Conservation (phyloP, 2,329 filamentous ascomycete species). For the Chlorencoelia australis region DNA sequence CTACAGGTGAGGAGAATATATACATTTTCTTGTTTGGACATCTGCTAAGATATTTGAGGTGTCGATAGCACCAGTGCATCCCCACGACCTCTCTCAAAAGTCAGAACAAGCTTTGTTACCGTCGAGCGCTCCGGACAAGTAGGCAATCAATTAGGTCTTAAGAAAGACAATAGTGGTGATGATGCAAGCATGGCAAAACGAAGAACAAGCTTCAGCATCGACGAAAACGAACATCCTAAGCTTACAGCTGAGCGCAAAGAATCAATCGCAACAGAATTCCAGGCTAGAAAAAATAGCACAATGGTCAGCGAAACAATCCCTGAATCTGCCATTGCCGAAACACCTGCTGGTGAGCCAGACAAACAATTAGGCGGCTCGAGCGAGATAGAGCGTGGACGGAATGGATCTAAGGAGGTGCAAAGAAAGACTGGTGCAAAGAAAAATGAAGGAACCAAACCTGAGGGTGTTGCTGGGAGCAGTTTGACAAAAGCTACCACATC, state of each 20-base stretch:
- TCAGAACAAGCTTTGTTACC: conserved; percentile 65
- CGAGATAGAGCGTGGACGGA: conserved; percentile 7
- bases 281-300: conserved; percentile 19
- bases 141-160: conserved; percentile 33
- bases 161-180: conserved; percentile 27
- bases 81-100: conserved; percentile 60
- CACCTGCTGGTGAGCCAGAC: conserved; percentile 13
- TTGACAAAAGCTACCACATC: neutral
- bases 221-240: conserved; percentile 19
- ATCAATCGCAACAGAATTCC: conserved; percentile 17
- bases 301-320: conserved; percentile 21
- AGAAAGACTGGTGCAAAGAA: conserved; percentile 8
- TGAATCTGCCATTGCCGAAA: conserved; percentile 21
- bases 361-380: conserved; percentile 13
- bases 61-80: conserved; percentile 32
- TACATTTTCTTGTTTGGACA: conserved; percentile 11
- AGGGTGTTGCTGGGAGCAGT: neutral
- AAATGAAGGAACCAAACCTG: neutral
- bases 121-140: conserved; percentile 44
- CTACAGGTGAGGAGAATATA: conserved; percentile 29
- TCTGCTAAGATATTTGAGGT: too few species aligned
- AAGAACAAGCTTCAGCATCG: conserved; percentile 23
- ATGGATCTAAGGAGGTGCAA: conserved; percentile 10
- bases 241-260: conserved; percentile 18
- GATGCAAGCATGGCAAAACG: conserved; percentile 21